These are phyloP conservation scores for Zymoseptoria tritici DNA, from an alignment of 2,329 filamentous ascomycete genomes.

Conservation along the genomic window DNA sequence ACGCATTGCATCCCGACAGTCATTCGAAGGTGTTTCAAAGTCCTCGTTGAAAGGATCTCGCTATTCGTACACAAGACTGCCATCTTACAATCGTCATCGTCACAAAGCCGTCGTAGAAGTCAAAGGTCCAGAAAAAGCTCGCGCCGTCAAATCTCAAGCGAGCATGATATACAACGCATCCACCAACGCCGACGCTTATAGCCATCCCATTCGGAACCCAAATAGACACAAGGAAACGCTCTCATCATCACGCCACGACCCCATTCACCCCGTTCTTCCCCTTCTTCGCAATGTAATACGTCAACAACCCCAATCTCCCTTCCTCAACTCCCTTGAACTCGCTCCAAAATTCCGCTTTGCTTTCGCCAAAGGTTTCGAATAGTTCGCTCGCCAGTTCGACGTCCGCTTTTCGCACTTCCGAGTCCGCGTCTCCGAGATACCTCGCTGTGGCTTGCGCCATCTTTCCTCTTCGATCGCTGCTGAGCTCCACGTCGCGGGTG, in stretches of 20 bases:
- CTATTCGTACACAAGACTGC: neutral
- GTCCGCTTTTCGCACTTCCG: conserved; percentile 54
- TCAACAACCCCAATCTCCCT: conserved; percentile 68
- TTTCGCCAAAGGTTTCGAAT: conserved; percentile 39
- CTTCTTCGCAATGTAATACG: conserved; percentile 70
- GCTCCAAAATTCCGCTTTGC: conserved; percentile 55
- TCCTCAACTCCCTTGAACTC: conserved; percentile 55
- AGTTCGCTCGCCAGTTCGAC: conserved; percentile 70
- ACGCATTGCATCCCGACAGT: neutral
- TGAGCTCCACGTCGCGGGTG: conserved; percentile 13
- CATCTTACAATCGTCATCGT: neutral
- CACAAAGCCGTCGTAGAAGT: neutral
- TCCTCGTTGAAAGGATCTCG: neutral
- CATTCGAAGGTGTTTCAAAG: neutral
- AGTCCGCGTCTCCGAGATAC: conserved; percentile 22
- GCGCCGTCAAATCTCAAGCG: neutral
- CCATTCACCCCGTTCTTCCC: conserved; percentile 22
- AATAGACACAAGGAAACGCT: neutral
- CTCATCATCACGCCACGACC: neutral
- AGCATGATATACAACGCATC: neutral
- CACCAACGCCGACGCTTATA: neutral
- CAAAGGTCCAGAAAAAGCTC: neutral
- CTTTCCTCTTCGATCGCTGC: conserved; percentile 12
- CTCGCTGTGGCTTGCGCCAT: conserved; percentile 22
- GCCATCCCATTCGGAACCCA: neutral